A percentile compares a stretch with the other conserved stretches of the same genome.
Evolutionary conservation across 225 moss, liverwort and hornwort species (phyloP).

Genomic region (Ulota crispa): DNA sequence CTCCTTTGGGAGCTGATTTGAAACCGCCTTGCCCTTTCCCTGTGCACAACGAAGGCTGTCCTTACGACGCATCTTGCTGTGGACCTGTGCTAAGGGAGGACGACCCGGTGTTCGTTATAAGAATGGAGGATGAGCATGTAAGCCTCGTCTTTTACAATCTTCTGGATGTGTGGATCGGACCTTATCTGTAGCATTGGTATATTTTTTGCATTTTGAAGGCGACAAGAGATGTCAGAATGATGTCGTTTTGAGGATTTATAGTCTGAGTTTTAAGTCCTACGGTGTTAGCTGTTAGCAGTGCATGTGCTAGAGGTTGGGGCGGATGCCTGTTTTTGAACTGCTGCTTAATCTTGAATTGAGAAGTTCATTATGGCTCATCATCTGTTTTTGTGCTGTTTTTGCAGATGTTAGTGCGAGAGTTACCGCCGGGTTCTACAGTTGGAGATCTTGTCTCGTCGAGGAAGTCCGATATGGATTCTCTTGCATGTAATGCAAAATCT

Average conservation of each 20-base stretch:
- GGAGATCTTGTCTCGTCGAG: slow-evolving; percentile 50
- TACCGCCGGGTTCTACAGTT: slow-evolving; percentile 70
- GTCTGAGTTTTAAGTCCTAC: not conserved
- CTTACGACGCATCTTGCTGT: slow-evolving; percentile 54
- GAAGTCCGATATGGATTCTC: slow-evolving; percentile 39
- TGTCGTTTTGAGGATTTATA: not conserved
- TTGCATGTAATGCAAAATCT: slow-evolving; percentile 35
- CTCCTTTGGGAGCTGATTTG: slow-evolving; percentile 62
- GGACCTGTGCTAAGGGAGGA: slow-evolving; percentile 55
- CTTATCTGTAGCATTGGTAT: not conserved
- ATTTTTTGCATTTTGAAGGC: not conserved
- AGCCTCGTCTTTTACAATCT: slow-evolving; percentile 11
- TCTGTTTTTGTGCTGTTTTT: slow-evolving; percentile 10
- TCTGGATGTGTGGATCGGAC: not conserved
- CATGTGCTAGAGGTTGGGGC: not conserved
- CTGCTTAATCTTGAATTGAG: not conserved
- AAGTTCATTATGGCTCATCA: not conserved
- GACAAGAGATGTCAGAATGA: not conserved
- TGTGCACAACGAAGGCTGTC: slow-evolving; percentile 68
- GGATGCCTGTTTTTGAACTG: not conserved
- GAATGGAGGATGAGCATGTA: slow-evolving; percentile 83
- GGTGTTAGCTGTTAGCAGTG: not conserved
- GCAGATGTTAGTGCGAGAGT: slow-evolving; percentile 87
- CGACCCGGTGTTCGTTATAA: slow-evolving; percentile 84
- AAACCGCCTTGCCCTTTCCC: slow-evolving; percentile 90